phyloP scores from a whole-genome alignment of 495 filamentous ascomycete genomes.

The Neurospora africana region DNA sequence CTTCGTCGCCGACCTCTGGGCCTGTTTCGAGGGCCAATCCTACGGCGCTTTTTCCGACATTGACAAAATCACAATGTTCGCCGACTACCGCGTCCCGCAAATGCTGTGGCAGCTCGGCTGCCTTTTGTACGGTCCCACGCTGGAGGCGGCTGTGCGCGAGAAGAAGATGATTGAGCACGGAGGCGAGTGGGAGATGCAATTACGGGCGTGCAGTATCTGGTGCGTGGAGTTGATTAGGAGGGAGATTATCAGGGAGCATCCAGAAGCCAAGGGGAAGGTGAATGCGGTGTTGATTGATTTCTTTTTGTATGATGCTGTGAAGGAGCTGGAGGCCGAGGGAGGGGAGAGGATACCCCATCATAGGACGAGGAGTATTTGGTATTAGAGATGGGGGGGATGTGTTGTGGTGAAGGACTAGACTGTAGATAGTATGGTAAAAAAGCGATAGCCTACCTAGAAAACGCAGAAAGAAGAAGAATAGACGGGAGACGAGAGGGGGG shows the following conservation, averaged over 20 bases:
- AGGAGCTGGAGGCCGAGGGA: constrained; percentile 57
- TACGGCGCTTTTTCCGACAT: constrained; percentile 87
- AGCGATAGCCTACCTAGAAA: not conserved
- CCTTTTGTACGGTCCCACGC: constrained; percentile 67
- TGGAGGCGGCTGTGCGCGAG: constrained; percentile 57
- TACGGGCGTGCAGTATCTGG: constrained; percentile 85
- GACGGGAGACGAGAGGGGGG: not conserved
- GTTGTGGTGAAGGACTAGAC: not conserved
- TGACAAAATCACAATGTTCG: constrained; percentile 94
- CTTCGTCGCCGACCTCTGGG: constrained; percentile 89
- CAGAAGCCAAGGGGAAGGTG: constrained; percentile 45
- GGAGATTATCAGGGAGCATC: constrained; percentile 67
- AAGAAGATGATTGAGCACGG: constrained; percentile 58
- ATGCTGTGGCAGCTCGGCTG: constrained; percentile 79
- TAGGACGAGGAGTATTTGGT: constrained; percentile 92
- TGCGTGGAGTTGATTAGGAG: constrained; percentile 78
- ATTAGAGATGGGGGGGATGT: constrained; percentile 34
- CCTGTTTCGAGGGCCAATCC: constrained; percentile 71
- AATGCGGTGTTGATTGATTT: constrained; percentile 95
- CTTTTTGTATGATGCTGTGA: constrained; percentile 90
- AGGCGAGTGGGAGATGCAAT: constrained; percentile 72
- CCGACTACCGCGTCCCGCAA: constrained; percentile 94
- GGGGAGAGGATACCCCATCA: constrained; percentile 73
- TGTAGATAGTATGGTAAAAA: not conserved
- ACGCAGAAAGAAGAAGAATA: not conserved